Conservation (phyloP, 1,284 basidiomycete species). For the Pseudozyma sp. region DNA sequence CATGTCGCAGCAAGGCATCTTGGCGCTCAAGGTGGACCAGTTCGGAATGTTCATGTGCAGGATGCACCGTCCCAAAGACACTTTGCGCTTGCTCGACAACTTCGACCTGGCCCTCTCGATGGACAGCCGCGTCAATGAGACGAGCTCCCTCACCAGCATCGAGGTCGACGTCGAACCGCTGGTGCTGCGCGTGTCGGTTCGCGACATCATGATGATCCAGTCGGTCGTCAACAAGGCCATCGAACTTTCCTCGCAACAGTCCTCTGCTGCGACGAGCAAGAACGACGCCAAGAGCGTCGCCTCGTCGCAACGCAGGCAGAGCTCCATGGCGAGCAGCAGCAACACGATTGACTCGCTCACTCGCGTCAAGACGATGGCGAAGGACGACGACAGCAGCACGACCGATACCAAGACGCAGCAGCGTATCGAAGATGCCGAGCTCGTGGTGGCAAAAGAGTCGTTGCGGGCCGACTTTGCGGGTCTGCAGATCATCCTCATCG, state of each 20-base stretch:
- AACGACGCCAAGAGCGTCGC: slow-evolving; percentile 43
- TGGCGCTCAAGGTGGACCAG: slow-evolving; percentile 83
- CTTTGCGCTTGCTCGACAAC: slow-evolving; percentile 91
- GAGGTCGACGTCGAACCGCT: slow-evolving; percentile 83
- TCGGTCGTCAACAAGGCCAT: slow-evolving; percentile 89
- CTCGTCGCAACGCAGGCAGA: slow-evolving; percentile 41
- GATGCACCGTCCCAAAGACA: slow-evolving; percentile 87
- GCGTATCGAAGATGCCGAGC: slow-evolving; percentile 53
- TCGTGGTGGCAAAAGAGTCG: slow-evolving; percentile 65
- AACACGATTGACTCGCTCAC: slow-evolving; percentile 46
- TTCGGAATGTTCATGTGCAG: slow-evolving; percentile 91
- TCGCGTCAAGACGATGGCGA: slow-evolving; percentile 3
- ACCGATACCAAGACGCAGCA: slow-evolving; percentile 13
- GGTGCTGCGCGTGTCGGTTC: slow-evolving; percentile 89
- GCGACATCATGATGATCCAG: slow-evolving; percentile 90
- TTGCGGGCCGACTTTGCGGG: slow-evolving; percentile 71
- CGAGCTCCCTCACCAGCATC: slow-evolving; percentile 83
- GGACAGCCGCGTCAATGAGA: slow-evolving; percentile 81
- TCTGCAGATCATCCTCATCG: slow-evolving; percentile 91
- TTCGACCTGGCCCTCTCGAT: slow-evolving; percentile 88
- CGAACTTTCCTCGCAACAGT: slow-evolving; percentile 73
- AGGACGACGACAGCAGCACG: slow-evolving; percentile 18
- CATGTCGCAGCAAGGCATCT: slow-evolving; percentile 90
- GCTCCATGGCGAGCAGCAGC: slow-evolving; percentile 37
- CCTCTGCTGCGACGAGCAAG: slow-evolving; percentile 5